phyloP scores from a whole-genome alignment of 2,329 filamentous ascomycete genomes.

The Cordyceps sp. region DNA sequence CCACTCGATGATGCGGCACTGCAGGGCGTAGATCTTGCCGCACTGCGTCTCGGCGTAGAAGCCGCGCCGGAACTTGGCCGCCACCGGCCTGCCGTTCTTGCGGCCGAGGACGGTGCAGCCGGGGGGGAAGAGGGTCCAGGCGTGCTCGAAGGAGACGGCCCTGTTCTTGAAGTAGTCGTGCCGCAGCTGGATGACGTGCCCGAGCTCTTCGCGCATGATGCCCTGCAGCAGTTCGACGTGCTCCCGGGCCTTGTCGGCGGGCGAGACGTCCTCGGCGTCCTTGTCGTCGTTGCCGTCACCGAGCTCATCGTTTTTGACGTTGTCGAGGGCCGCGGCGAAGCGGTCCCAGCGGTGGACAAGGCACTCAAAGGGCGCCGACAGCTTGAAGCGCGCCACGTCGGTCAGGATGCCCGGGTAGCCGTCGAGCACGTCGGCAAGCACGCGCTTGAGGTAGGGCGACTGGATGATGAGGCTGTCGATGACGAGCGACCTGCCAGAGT shows the following conservation, averaged over 20 bases:
- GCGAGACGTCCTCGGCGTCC: not conserved
- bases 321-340: constrained; percentile 23
- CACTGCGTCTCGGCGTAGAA: constrained; percentile 20
- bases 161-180: constrained; percentile 34
- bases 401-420: constrained; percentile 45
- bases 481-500: constrained; percentile 41
- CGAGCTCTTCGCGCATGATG: constrained; percentile 32
- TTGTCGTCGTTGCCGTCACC: not conserved
- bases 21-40: constrained; percentile 20
- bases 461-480: constrained; percentile 49
- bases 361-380: constrained; percentile 41
- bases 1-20: constrained; percentile 27
- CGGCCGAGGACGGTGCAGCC: constrained; percentile 22
- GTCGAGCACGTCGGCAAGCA: constrained; percentile 35
- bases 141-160: constrained; percentile 34
- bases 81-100: constrained; percentile 20
- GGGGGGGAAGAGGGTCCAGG: constrained; percentile 37
- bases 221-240: constrained; percentile 29
- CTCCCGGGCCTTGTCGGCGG: constrained; percentile 23
- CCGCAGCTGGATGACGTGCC: constrained; percentile 28
- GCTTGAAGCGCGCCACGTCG: constrained; percentile 41
- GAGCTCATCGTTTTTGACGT: constrained; percentile 3
- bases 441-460: constrained; percentile 40
- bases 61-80: constrained; percentile 20
- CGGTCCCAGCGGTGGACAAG: constrained; percentile 49